Base-by-base conservation (phyloP, 2,329 filamentous ascomycete genomes). In the Sphaerulina vaccinii region DNA sequence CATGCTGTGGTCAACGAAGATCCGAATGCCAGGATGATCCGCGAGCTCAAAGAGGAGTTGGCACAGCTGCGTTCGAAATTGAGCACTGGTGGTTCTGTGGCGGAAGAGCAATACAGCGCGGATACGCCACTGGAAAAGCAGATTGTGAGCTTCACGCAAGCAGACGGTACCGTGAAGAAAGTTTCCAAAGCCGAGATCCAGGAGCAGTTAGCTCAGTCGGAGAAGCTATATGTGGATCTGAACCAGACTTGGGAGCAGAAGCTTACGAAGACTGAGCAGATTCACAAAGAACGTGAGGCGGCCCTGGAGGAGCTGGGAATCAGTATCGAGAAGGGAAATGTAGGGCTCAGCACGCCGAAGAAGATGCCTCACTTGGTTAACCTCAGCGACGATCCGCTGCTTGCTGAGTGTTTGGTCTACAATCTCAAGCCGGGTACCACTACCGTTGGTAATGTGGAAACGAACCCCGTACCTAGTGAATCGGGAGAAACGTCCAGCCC, bases 201-300 rank as follows among this genome's bases (percentile, higher is more conserved):
- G 5, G 93, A 99, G 69, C 95, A 99, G 70, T 78, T 99, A 21
- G 91, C 86, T 62, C 93, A 97, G 70, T 96, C 90, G 59, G 93
- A 99, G 73, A 99, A 99, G 73, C 80, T 99, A 16, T 88, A 97
- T 65, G 86, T 87, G 43, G 93, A 99, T 68, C 81, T 99, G 48
- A 99, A 99, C 65, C 91, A 99, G 73, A 99, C 93, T 0, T 99
- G 93, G 93, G 93, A 99, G 73, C 83, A 99, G 73, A 97, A 97
- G 71, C 75, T 99, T 56, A 80, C 84, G 59, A 96, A 95, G 74
- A 99, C 93, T 0, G 93, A 99, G 70, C 85, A 92, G 62, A 97
- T 99, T 49, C 93, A 99, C 76, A 96, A 96, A 69, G 93, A 99
- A 72, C 85, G 93, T 61, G 93, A 99, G 71, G 84, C 90, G 41